A percentile compares a stretch with the other conserved stretches of the same genome.
These are phyloP conservation scores for Termitomyces sp. DNA, from an alignment of 768 basidiomycete genomes.

Conservation along the genomic window DNA sequence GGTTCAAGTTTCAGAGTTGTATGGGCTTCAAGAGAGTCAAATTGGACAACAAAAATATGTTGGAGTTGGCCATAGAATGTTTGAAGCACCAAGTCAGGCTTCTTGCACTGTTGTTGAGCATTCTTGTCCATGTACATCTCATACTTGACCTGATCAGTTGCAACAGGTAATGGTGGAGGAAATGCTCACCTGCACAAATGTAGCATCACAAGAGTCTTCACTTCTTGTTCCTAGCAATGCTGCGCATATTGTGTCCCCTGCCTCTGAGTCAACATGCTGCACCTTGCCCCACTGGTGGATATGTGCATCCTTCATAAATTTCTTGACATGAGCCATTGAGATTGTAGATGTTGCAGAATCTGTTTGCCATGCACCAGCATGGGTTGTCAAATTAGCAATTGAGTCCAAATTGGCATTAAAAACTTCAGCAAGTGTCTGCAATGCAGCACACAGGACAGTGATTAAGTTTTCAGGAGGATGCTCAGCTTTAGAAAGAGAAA, in stretches of 20 bases:
- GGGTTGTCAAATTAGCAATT: background rate
- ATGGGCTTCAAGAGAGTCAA: background rate
- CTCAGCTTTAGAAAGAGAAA: constrained; percentile 15
- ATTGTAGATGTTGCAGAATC: constrained; percentile 11
- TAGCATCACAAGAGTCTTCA: constrained; percentile 26
- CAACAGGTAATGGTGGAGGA: background rate
- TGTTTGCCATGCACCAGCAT: background rate
- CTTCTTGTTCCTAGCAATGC: constrained; percentile 1
- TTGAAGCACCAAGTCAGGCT: background rate
- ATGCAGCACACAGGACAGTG: constrained; percentile 8
- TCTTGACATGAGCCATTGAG: constrained; percentile 8
- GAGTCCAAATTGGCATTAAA: background rate
- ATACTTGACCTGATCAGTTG: constrained; percentile 21
- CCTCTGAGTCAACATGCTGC: constrained; percentile 19
- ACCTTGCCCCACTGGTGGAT: constrained; percentile 28
- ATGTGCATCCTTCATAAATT: constrained; percentile 5
- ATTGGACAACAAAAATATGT: constrained; percentile 21
- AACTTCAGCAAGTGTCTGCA: background rate
- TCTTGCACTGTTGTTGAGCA: constrained; percentile 5
- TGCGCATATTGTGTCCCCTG: constrained; percentile 26
- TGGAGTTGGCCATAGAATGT: constrained; percentile 30
- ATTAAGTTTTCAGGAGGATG: constrained; percentile 12
- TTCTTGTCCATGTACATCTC: constrained; percentile 26
- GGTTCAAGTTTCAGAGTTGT: background rate
- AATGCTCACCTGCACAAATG: constrained; percentile 28